Evolutionary conservation across 305 asterid species (phyloP).

Genomic region (Nicotiana rustica): DNA sequence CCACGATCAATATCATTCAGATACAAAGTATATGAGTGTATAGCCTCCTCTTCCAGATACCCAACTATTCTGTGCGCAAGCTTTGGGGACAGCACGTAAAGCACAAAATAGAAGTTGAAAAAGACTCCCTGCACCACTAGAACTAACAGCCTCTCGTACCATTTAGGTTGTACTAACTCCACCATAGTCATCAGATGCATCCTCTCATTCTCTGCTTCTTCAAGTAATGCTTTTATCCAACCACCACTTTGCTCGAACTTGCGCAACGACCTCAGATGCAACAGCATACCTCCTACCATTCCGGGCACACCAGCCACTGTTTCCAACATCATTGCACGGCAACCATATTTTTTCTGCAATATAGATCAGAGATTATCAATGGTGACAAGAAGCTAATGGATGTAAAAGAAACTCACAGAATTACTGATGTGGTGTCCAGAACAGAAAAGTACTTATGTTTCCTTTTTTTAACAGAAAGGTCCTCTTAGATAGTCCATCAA

Average conservation of each 20-base stretch:
- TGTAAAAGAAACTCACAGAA: no score
- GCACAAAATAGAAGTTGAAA: constrained; percentile 85
- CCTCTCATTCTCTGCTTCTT: constrained; percentile 98
- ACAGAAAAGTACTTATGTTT: background rate
- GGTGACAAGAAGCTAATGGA: background rate
- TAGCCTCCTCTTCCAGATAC: constrained; percentile 94
- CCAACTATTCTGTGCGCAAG: constrained; percentile 95
- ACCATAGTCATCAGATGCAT: constrained; percentile 99
- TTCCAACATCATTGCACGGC: constrained; percentile 99
- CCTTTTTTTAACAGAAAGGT: background rate
- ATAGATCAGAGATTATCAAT: constrained; percentile 22
- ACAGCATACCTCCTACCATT: constrained; percentile 94
- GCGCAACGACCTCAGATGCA: constrained; percentile 89
- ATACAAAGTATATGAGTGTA: constrained; percentile 86
- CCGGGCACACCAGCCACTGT: constrained; percentile 99
- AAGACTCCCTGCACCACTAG: constrained; percentile 88
- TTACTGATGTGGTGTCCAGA: background rate
- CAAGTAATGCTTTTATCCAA: constrained; percentile 96
- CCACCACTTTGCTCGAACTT: constrained; percentile 95
- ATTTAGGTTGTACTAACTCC: constrained; percentile 90
- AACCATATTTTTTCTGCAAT: constrained; percentile 87
- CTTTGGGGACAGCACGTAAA: constrained; percentile 79
- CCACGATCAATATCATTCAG: constrained; percentile 83
- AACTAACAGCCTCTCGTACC: constrained; percentile 91
- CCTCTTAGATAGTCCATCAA: constrained; percentile 8